Evolutionary conservation across 495 filamentous ascomycete species (phyloP).

Genomic region (Penicillium psychrofluorescens): DNA sequence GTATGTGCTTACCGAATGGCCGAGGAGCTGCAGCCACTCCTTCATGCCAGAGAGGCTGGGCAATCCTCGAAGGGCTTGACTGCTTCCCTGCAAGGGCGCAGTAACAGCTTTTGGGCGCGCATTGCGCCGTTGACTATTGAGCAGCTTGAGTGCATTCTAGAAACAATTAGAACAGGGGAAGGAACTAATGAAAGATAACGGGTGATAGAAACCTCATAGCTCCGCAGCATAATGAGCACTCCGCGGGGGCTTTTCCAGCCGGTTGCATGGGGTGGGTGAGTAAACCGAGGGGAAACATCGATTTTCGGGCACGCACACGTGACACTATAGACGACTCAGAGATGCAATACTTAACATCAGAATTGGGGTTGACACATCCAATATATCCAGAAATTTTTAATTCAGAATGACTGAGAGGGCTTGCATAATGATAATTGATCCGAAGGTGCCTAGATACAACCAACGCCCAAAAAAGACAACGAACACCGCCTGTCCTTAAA

Average conservation of each 20-base stretch:
- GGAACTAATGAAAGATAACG: background rate
- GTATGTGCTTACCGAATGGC: constrained; percentile 17
- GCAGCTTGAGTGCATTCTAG: constrained; percentile 4
- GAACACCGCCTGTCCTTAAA: constrained; percentile 12
- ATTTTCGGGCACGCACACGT: background rate
- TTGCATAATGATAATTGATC: too few relatives aligned
- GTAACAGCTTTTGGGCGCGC: background rate
- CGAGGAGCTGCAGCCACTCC: constrained; percentile 18
- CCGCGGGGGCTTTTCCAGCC: background rate
- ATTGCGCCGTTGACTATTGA: constrained; percentile 2
- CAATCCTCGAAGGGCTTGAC: constrained; percentile 5
- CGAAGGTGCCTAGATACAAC: background rate
- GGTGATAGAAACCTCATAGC: constrained; percentile 1
- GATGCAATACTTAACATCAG: too few relatives aligned
- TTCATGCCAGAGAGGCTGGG: constrained; percentile 20
- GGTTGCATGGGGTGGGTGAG: background rate
- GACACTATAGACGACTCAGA: too few relatives aligned
- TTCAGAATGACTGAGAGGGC: too few relatives aligned
- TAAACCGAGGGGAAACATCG: background rate
- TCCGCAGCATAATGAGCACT: background rate
- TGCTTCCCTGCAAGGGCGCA: background rate
- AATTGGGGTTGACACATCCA: too few relatives aligned
- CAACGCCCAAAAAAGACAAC: constrained; percentile 1
- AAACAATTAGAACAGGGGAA: background rate
- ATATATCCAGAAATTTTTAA: too few relatives aligned